Conservation (phyloP, 768 basidiomycete genomes). For the Boletus insuetus region DNA sequence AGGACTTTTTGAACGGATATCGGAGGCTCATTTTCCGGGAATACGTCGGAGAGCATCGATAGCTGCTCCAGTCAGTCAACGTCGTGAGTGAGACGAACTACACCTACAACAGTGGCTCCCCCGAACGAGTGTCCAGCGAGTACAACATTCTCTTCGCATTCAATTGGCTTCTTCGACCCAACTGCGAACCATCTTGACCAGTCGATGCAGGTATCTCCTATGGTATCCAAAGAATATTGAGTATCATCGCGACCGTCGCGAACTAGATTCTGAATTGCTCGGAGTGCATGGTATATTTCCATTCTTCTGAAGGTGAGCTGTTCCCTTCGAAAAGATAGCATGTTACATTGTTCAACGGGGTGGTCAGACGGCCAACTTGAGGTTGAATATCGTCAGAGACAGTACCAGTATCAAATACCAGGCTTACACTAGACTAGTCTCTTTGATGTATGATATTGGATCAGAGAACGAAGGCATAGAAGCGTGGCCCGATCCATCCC, state of each 20-base stretch:
- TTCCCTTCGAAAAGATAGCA: conserved; percentile 55
- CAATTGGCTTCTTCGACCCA: conserved; percentile 24
- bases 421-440: conserved; percentile 54
- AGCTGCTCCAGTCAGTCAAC: conserved; percentile 36
- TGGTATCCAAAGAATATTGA: conserved; percentile 34
- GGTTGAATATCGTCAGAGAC: neutral
- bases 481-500: conserved; percentile 72
- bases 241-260: conserved; percentile 24
- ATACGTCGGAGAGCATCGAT: conserved; percentile 50
- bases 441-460: conserved; percentile 50
- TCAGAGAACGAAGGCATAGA: conserved; percentile 37
- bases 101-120: conserved; percentile 49
- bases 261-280: conserved; percentile 57
- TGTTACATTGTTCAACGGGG: conserved; percentile 20
- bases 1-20: conserved; percentile 60
- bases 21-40: conserved; percentile 37
- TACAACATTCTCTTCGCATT: conserved; percentile 35
- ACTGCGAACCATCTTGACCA: conserved; percentile 42
- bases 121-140: conserved; percentile 59
- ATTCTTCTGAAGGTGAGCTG: conserved; percentile 68
- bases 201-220: conserved; percentile 36
- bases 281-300: conserved; percentile 66
- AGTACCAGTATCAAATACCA: neutral
- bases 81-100: neutral
- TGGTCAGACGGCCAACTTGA: conserved; percentile 25